Percentiles rank a stretch among this genome's conserved stretches.
These are phyloP conservation scores for Fonsecaea multimorphosa DNA, from an alignment of 2,329 filamentous ascomycete species.

Conservation along the genomic window DNA sequence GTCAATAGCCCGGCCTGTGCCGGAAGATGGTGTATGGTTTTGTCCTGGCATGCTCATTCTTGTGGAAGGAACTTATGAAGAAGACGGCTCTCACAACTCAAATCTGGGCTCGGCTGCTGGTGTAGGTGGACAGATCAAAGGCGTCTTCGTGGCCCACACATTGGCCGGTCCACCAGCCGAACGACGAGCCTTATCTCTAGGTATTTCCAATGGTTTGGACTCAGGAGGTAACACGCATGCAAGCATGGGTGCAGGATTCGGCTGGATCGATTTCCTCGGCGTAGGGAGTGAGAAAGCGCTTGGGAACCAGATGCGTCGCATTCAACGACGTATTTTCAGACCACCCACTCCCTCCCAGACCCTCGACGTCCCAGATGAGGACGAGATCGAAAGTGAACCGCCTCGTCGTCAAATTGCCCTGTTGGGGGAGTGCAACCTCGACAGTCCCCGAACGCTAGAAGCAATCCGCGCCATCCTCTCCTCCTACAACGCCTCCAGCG, in stretches of 20 bases:
- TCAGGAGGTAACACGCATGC: slow-evolving; percentile 39
- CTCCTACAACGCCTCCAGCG: slow-evolving; percentile 71
- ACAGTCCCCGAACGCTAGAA: slow-evolving; percentile 79
- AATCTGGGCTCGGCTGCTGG: slow-evolving; percentile 71
- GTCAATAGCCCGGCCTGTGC: slow-evolving; percentile 78
- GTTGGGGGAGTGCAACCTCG: slow-evolving; percentile 83
- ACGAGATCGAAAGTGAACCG: slow-evolving; percentile 41
- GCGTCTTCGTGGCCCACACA: slow-evolving; percentile 86
- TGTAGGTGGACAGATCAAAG: slow-evolving; percentile 89
- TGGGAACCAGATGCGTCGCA: slow-evolving; percentile 79
- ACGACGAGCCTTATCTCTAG: slow-evolving; percentile 77
- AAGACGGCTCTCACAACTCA: slow-evolving; percentile 75
- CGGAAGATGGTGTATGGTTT: slow-evolving; percentile 88
- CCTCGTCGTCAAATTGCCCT: slow-evolving; percentile 67
- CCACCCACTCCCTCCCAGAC: slow-evolving; percentile 19
- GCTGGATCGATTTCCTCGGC: slow-evolving; percentile 96
- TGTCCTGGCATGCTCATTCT: slow-evolving; percentile 95
- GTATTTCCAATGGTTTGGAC: slow-evolving; percentile 62
- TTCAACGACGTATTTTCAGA: slow-evolving; percentile 73
- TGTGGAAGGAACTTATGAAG: slow-evolving; percentile 94
- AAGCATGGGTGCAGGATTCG: slow-evolving; percentile 76
- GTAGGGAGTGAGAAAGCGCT: slow-evolving; percentile 86
- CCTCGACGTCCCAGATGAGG: not conserved
- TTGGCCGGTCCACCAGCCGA: slow-evolving; percentile 92
- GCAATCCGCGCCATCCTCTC: slow-evolving; percentile 80